phyloP scores from a whole-genome alignment of 768 basidiomycete genomes.

The Agaricus sinodeliciosus region DNA sequence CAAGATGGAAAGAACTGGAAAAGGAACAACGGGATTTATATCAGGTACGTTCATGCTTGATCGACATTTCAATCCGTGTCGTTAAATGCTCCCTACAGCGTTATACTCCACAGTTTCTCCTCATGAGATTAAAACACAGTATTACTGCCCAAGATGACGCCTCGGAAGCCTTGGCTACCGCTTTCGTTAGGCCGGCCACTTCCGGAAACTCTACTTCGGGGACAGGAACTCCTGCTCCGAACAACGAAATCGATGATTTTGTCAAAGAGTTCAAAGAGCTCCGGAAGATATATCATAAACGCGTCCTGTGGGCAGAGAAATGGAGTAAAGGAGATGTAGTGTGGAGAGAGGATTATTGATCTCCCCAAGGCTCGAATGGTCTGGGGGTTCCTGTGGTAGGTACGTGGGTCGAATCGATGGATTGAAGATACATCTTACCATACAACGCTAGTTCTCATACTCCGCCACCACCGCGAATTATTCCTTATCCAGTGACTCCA shows the following conservation, averaged over 20 bases:
- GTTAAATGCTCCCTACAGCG: conserved; percentile 40
- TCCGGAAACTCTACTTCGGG: conserved; percentile 24
- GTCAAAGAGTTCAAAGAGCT: conserved; percentile 82
- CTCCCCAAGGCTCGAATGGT: not conserved
- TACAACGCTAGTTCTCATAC: not conserved
- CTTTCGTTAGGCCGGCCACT: conserved; percentile 65
- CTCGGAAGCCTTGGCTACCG: conserved; percentile 78
- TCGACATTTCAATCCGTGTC: not conserved
- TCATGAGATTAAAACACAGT: conserved; percentile 82
- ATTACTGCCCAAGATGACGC: conserved; percentile 86
- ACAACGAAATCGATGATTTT: conserved; percentile 76
- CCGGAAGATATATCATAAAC: conserved; percentile 89
- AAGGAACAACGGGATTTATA: conserved; percentile 86
- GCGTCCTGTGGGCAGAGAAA: conserved; percentile 83
- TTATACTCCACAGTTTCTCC: conserved; percentile 80
- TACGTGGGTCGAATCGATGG: not conserved
- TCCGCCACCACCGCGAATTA: not conserved
- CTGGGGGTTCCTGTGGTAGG: not conserved
- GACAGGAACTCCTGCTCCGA: conserved; percentile 30
- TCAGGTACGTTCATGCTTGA: conserved; percentile 46
- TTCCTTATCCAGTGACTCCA: not conserved
- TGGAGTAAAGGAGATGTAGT: conserved; percentile 83
- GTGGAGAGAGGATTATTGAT: conserved; percentile 65
- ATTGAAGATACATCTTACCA: not conserved
- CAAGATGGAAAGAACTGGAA: conserved; percentile 81